phyloP scores from a whole-genome alignment of 2,329 filamentous ascomycete genomes.

The Aspergillus sergii region DNA sequence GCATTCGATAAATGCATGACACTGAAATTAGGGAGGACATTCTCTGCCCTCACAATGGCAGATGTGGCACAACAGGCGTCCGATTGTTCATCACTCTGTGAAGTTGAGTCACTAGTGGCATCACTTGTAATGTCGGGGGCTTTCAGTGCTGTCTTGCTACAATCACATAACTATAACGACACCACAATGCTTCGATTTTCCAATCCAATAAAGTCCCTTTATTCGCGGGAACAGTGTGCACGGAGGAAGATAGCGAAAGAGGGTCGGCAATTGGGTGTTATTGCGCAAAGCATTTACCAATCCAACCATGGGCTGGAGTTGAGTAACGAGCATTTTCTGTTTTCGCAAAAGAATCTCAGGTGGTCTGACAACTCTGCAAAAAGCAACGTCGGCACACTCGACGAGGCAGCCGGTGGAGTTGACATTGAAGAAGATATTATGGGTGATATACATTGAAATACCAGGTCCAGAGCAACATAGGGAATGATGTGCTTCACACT shows the following conservation, averaged over 20 bases:
- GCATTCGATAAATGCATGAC: constrained; percentile 78
- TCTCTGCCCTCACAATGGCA: constrained; percentile 62
- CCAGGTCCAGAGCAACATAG: background rate
- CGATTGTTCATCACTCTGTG: constrained; percentile 25
- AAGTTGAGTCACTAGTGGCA: constrained; percentile 39
- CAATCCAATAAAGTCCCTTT: constrained; percentile 32
- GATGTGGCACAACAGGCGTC: constrained; percentile 45
- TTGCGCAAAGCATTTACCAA: constrained; percentile 56
- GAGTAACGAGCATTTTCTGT: constrained; percentile 61
- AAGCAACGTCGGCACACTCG: constrained; percentile 9
- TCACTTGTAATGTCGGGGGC: constrained; percentile 54
- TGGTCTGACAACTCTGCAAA: constrained; percentile 27
- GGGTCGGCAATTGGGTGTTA: constrained; percentile 51
- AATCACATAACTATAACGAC: constrained; percentile 38
- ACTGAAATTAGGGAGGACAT: constrained; percentile 71
- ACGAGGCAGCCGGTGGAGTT: constrained; percentile 20
- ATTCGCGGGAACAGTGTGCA: constrained; percentile 39
- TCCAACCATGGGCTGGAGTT: constrained; percentile 60
- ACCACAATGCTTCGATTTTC: constrained; percentile 58
- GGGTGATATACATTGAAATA: constrained; percentile 34
- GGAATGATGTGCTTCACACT: no score
- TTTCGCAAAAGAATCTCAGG: constrained; percentile 52
- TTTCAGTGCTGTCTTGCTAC: constrained; percentile 55
- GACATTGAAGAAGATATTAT: constrained; percentile 46
- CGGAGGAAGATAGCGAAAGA: constrained; percentile 51